These are phyloP conservation scores for Beauveria caledonica DNA, from an alignment of 2,329 filamentous ascomycete genomes.

Conservation along the genomic window DNA sequence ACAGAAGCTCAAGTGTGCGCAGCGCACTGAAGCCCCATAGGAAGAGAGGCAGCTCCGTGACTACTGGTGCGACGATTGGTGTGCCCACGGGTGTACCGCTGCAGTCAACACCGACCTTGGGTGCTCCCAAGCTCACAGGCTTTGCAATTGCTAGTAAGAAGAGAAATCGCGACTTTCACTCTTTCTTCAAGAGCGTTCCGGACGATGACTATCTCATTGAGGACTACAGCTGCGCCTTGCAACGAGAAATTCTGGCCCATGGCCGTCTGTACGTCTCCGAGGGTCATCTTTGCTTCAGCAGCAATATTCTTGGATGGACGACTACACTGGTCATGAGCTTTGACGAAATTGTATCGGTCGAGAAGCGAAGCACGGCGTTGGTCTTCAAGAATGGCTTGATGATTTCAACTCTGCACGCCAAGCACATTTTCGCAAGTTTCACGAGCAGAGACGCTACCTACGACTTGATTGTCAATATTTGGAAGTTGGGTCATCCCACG, in stretches of 20 bases:
- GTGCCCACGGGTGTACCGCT: slow-evolving; percentile 55
- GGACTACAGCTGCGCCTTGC: slow-evolving; percentile 93
- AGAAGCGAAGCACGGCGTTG: slow-evolving; percentile 92
- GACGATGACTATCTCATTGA: slow-evolving; percentile 98
- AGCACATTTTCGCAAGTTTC: slow-evolving; percentile 93
- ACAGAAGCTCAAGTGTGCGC: slow-evolving; percentile 58
- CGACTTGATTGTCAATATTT: slow-evolving; percentile 94
- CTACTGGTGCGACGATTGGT: slow-evolving; percentile 57
- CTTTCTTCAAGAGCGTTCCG: slow-evolving; percentile 88
- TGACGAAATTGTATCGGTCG: slow-evolving; percentile 92
- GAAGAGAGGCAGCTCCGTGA: slow-evolving; percentile 75
- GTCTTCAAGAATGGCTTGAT: slow-evolving; percentile 97
- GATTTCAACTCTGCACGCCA: slow-evolving; percentile 90
- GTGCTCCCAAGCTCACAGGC: slow-evolving; percentile 73
- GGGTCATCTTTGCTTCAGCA: slow-evolving; percentile 95
- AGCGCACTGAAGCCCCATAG: slow-evolving; percentile 55
- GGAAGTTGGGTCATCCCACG: slow-evolving; percentile 92
- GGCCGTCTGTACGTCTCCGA: slow-evolving; percentile 94
- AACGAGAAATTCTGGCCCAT: slow-evolving; percentile 90
- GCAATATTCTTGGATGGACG: slow-evolving; percentile 97
- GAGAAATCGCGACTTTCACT: slow-evolving; percentile 91
- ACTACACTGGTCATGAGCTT: slow-evolving; percentile 97
- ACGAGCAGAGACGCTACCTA: slow-evolving; percentile 93
- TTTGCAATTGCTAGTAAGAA: slow-evolving; percentile 96
- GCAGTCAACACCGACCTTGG: slow-evolving; percentile 51